phyloP scores from a whole-genome alignment of 2,329 filamentous ascomycete genomes.

The Phoma sp. region DNA sequence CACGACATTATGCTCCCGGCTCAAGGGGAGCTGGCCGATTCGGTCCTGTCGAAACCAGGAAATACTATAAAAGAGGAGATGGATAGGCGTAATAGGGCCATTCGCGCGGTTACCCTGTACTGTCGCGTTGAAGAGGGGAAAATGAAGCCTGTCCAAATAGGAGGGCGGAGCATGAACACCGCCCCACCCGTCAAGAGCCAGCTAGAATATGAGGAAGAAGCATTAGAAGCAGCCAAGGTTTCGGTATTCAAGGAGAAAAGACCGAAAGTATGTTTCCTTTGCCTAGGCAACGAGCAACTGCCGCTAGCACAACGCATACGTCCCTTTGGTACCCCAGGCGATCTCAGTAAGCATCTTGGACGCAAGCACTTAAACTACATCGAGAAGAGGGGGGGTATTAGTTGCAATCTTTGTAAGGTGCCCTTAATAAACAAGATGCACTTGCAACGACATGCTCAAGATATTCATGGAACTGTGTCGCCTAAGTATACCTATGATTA shows the following conservation, averaged over 20 bases:
- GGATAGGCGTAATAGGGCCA: background rate
- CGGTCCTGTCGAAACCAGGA: background rate
- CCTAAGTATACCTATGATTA: background rate
- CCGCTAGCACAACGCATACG: slow-evolving; percentile 3
- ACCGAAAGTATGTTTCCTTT: slow-evolving; percentile 25
- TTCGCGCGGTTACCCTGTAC: background rate
- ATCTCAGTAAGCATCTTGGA: slow-evolving; percentile 26
- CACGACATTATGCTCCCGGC: background rate
- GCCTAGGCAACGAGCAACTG: slow-evolving; percentile 19
- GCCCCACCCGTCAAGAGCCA: slow-evolving; percentile 12
- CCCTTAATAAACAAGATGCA: slow-evolving; percentile 9
- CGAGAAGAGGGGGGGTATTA: background rate
- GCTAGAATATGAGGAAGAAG: slow-evolving; percentile 13
- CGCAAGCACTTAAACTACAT: slow-evolving; percentile 20
- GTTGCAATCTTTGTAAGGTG: slow-evolving; percentile 17
- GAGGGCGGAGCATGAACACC: background rate
- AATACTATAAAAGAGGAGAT: background rate
- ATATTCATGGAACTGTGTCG: slow-evolving; percentile 10
- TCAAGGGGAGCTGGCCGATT: background rate
- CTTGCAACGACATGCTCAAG: slow-evolving; percentile 8
- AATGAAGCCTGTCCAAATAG: background rate
- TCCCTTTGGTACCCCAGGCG: slow-evolving; percentile 16
- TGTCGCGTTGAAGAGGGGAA: background rate
- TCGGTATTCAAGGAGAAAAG: slow-evolving; percentile 22
- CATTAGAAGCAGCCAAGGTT: slow-evolving; percentile 23